phyloP scores from a whole-genome alignment of 768 basidiomycete genomes.

The Tulasnella calospora region DNA sequence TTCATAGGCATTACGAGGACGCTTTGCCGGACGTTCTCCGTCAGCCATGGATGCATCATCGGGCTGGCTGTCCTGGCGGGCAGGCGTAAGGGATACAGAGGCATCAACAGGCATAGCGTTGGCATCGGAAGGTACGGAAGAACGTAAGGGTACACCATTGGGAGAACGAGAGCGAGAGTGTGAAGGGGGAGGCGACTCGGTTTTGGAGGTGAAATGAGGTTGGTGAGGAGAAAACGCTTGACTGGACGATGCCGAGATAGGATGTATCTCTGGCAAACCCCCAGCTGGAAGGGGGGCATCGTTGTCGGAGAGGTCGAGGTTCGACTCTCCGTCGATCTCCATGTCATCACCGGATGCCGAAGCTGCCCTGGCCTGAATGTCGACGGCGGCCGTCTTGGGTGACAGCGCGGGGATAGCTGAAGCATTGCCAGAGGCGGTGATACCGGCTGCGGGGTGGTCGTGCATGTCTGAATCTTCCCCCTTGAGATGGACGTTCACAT shows the following conservation, averaged over 20 bases:
- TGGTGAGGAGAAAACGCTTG: background rate
- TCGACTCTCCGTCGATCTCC: slow-evolving; percentile 5
- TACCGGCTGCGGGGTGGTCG: background rate
- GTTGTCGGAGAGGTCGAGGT: background rate
- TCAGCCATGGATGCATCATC: slow-evolving; percentile 32
- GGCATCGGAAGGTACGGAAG: background rate
- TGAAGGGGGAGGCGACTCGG: background rate
- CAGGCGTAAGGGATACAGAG: background rate
- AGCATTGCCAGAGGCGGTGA: background rate
- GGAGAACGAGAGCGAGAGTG: slow-evolving; percentile 1
- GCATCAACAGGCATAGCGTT: background rate
- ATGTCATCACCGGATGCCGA: background rate
- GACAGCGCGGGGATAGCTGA: background rate
- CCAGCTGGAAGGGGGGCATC: background rate
- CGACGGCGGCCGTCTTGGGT: background rate
- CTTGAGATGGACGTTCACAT: background rate
- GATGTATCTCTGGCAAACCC: background rate
- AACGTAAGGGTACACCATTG: background rate
- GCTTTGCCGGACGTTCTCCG: slow-evolving; percentile 75
- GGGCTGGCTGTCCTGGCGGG: slow-evolving; percentile 4
- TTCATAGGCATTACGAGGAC: slow-evolving; percentile 70
- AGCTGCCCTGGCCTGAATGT: background rate
- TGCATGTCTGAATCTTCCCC: background rate
- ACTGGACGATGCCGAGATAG: background rate
- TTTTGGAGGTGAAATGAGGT: background rate